phyloP scores from a whole-genome alignment of 2,329 filamentous ascomycete species.

The Cladosporium sp. region DNA sequence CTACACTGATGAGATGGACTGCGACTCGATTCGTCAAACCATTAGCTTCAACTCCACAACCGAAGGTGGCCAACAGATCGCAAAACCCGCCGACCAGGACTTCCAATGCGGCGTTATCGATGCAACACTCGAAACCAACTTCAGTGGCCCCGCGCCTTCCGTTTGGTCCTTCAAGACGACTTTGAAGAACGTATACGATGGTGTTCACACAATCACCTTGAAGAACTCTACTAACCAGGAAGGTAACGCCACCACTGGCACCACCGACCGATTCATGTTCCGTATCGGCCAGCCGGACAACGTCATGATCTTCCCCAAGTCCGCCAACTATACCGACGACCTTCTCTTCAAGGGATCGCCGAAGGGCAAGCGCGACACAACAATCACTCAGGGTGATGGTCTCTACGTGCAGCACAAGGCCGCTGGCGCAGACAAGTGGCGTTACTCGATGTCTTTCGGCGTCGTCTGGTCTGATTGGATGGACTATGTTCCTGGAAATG shows the following conservation, averaged over 20 bases:
- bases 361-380: conserved; percentile 32
- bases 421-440: conserved; percentile 58
- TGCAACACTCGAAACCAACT: conserved; percentile 37
- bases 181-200: conserved; percentile 55
- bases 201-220: conserved; percentile 56
- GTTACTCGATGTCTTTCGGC: conserved; percentile 60
- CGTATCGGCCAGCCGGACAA: conserved; percentile 56
- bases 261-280: conserved; percentile 59
- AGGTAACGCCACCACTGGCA: conserved; percentile 43
- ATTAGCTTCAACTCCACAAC: conserved; percentile 54
- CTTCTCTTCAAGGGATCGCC: conserved; percentile 41
- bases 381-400: conserved; percentile 11
- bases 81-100: conserved; percentile 39
- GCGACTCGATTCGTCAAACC: conserved; percentile 48
- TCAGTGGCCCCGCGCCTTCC: conserved; percentile 49
- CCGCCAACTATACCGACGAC: conserved; percentile 55
- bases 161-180: conserved; percentile 52
- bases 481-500: conserved; percentile 51
- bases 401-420: conserved; percentile 51
- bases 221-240: conserved; percentile 48
- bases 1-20: conserved; percentile 60
- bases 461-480: conserved; percentile 57
- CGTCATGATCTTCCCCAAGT: conserved; percentile 54
- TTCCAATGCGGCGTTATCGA: conserved; percentile 44
- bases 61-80: conserved; percentile 37